Percentiles rank a stretch among this genome's conserved stretches.
Conservation (phyloP, 23 red algal genomes). For the Gracilaria domingensis region DNA sequence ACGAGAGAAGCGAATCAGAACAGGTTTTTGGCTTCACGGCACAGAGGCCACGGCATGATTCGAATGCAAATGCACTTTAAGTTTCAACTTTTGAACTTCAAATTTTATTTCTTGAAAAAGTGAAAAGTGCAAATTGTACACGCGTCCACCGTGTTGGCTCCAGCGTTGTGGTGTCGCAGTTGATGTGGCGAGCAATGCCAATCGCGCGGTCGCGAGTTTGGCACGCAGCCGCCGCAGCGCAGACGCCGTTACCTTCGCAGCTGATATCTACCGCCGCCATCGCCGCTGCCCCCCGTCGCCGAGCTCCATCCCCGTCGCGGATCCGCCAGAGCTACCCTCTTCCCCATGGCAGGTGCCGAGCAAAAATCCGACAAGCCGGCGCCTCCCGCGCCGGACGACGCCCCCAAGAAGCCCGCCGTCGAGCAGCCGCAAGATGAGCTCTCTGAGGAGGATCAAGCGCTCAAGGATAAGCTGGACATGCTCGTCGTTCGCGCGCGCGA, state of each 20-base stretch:
- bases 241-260: background rate
- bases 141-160: background rate
- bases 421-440: constrained; percentile 71
- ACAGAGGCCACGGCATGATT: too few relatives aligned
- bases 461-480: constrained; percentile 94
- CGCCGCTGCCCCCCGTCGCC: background rate
- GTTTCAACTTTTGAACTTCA: too few relatives aligned
- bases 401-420: constrained; percentile 25
- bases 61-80: too few relatives aligned
- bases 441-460: constrained; percentile 89
- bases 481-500: constrained; percentile 86
- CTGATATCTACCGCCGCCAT: background rate
- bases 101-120: too few relatives aligned
- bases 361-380: constrained; percentile 1
- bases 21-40: too few relatives aligned
- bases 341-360: constrained; percentile 21
- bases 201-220: background rate
- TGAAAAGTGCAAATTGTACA: too few relatives aligned
- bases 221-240: background rate
- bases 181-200: background rate
- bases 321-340: background rate
- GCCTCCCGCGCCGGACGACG: constrained; percentile 21
- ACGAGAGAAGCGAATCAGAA: too few relatives aligned
- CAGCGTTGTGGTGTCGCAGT: background rate
- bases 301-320: background rate